phyloP scores from a whole-genome alignment of 108 stramenopile genomes.

The Pseudonitzschia multistriata region DNA sequence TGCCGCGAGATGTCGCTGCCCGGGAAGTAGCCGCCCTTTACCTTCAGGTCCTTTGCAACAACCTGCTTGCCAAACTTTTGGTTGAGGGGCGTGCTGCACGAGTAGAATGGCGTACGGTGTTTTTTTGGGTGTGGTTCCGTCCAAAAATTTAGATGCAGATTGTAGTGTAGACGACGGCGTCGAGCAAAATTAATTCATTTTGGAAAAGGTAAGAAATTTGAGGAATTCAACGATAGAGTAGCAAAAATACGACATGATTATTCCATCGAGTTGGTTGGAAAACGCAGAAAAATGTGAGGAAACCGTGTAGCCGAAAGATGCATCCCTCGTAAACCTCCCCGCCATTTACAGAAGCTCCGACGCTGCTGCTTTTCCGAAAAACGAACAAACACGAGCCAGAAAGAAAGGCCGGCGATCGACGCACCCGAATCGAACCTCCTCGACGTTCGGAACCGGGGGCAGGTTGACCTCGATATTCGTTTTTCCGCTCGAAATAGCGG shows the following conservation, averaged over 20 bases:
- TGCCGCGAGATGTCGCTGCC: conserved; percentile 80
- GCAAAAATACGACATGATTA: no score
- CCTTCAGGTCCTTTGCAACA: conserved; percentile 74
- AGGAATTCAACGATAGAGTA: not conserved
- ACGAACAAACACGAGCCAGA: no score
- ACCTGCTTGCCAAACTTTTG: conserved; percentile 71
- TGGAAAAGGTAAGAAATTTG: not conserved
- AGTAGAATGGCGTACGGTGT: conserved; percentile 33
- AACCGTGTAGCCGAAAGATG: not conserved
- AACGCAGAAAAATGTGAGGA: not conserved
- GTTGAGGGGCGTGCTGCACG: conserved; percentile 78
- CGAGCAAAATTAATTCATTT: not conserved
- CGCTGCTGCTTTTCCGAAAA: no score
- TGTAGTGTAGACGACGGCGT: no score
- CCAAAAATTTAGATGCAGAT: no score
- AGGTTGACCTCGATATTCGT: conserved; percentile 79
- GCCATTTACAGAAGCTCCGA: no score
- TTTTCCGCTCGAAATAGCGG: conserved; percentile 66
- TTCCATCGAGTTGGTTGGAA: not conserved
- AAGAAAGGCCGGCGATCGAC: no score
- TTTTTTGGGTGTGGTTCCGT: not conserved
- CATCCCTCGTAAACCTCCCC: no score
- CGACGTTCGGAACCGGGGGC: conserved; percentile 80
- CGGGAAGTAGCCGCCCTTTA: conserved; percentile 82
- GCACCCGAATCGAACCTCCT: conserved; percentile 52